Percentiles rank a stretch among this genome's conserved stretches.
These are phyloP conservation scores for Insectozyma bohioensis DNA, from an alignment of 1,139 yeast genomes.

Conservation along the genomic window DNA sequence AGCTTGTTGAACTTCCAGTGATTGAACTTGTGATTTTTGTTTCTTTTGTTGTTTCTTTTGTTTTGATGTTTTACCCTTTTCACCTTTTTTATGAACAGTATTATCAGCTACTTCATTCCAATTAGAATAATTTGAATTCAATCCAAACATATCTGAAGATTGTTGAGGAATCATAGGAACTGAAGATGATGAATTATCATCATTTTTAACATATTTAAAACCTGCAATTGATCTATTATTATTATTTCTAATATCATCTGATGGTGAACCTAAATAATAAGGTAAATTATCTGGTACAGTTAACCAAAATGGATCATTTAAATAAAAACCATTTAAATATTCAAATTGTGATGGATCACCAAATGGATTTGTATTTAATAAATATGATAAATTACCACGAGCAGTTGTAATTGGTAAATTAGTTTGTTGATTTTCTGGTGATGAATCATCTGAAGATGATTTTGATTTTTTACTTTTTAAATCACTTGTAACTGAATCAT, in stretches of 20 bases:
- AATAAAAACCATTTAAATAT: slow-evolving; percentile 23
- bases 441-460: slow-evolving; percentile 4
- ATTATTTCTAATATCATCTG: slow-evolving; percentile 22
- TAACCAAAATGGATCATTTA: slow-evolving; percentile 46
- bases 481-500: slow-evolving; percentile 6
- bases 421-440: slow-evolving; percentile 5
- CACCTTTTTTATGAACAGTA: too few species aligned
- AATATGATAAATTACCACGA: slow-evolving; percentile 11
- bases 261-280: slow-evolving; percentile 37
- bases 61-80: too few species aligned
- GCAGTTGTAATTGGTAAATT: slow-evolving; percentile 14
- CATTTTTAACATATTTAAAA: slow-evolving; percentile 6
- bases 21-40: slow-evolving; percentile 5
- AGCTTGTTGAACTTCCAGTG: slow-evolving; percentile 8
- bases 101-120: slow-evolving; percentile 6
- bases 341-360: slow-evolving; percentile 15
- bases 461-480: slow-evolving; percentile 3
- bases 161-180: background rate
- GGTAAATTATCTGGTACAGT: slow-evolving; percentile 44
- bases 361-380: slow-evolving; percentile 13
- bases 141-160: slow-evolving; percentile 6
- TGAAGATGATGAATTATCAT: background rate
- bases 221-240: slow-evolving; percentile 6
- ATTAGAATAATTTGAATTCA: slow-evolving; percentile 5
- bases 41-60: slow-evolving; percentile 3